phyloP scores from a whole-genome alignment of 225 moss, liverwort and hornwort species.

The Pleurozium schreberi region DNA sequence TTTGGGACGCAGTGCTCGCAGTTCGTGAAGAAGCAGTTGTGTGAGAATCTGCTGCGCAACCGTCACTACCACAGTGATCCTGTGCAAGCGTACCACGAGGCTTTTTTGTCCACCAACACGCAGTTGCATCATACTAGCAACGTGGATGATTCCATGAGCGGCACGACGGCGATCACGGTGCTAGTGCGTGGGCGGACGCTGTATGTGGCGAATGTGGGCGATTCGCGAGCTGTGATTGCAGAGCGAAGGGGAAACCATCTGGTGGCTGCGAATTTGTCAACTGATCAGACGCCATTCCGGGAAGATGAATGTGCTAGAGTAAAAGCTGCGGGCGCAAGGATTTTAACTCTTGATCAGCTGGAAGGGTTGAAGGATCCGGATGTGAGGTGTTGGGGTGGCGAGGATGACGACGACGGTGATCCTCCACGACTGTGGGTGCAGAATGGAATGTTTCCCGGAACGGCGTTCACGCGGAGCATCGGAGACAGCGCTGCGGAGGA shows the following conservation, averaged over 20 bases:
- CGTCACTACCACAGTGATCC: slow-evolving; percentile 56
- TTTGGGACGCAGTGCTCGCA: slow-evolving; percentile 92
- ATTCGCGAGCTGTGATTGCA: slow-evolving; percentile 77
- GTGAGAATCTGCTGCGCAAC: slow-evolving; percentile 65
- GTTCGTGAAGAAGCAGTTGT: slow-evolving; percentile 63
- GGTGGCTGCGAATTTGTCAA: slow-evolving; percentile 63
- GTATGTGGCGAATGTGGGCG: slow-evolving; percentile 91
- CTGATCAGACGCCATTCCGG: slow-evolving; percentile 91
- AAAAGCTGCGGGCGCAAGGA: slow-evolving; percentile 60
- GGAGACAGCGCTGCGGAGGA: slow-evolving; percentile 92
- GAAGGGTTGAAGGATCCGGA: slow-evolving; percentile 92
- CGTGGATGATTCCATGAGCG: slow-evolving; percentile 96
- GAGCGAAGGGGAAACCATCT: slow-evolving; percentile 50
- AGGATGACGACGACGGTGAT: slow-evolving; percentile 93
- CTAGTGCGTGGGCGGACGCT: slow-evolving; percentile 78
- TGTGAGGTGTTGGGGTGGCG: slow-evolving; percentile 87
- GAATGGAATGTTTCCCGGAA: slow-evolving; percentile 90
- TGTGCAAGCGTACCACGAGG: slow-evolving; percentile 71
- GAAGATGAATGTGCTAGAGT: slow-evolving; percentile 76
- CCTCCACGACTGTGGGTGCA: slow-evolving; percentile 90
- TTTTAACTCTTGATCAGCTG: slow-evolving; percentile 86
- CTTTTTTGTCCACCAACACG: slow-evolving; percentile 64
- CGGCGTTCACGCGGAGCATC: slow-evolving; percentile 87
- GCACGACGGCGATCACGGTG: slow-evolving; percentile 84
- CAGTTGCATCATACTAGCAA: slow-evolving; percentile 63